Evolutionary conservation across 1,284 basidiomycete species (phyloP), one percentile per base, ranked within the genome.

Genomic region (Caloboletus inedulis): DNA sequence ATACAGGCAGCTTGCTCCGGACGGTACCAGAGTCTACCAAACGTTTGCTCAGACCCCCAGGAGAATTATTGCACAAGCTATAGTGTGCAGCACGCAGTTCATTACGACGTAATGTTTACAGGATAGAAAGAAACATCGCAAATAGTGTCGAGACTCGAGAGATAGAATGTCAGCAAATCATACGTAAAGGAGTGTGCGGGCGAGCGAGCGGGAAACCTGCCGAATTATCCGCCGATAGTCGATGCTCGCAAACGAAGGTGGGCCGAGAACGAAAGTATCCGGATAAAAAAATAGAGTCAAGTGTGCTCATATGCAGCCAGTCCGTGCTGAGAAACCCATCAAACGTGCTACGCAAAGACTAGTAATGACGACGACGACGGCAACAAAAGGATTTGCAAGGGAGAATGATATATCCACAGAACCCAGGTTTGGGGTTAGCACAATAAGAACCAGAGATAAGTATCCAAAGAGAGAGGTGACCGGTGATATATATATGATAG

Each of bases 391-490:
- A 21, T 30, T 30, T 0, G 27, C 8, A 9, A 39, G 13, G 35
- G 39, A 51, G 9, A 36, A 39, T 35, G 19, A 23, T 16, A 29
- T 48, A 52, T 64, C 60, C 64, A 54, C 33, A 37, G 12, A 51
- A 44, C 44, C 43, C 43, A 42, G 34, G 25, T 36, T 39, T 4
- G 6, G 39, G 46, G 49, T 62, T 7, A 50, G 52, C 46, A 43
- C 33, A 18, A 54, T 30, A 51, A 52, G 19, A 47, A 14, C 33
- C 42, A 55, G 27, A 47, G 29, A 43, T 35, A 46, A 54, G 49
- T 55, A 64, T 54, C 53, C 60, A 59, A 52, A 37, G 42, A 52
- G n/a, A 49, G 8, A n/a, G 30, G 40, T n/a, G n/a, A n/a, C n/a
- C n/a, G 14, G n/a, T 25, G 34, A 47, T 25, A 27, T 31, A n/a